These are phyloP conservation scores for Fusarium coicis DNA, from an alignment of 2,329 filamentous ascomycete species.

Conservation along the genomic window DNA sequence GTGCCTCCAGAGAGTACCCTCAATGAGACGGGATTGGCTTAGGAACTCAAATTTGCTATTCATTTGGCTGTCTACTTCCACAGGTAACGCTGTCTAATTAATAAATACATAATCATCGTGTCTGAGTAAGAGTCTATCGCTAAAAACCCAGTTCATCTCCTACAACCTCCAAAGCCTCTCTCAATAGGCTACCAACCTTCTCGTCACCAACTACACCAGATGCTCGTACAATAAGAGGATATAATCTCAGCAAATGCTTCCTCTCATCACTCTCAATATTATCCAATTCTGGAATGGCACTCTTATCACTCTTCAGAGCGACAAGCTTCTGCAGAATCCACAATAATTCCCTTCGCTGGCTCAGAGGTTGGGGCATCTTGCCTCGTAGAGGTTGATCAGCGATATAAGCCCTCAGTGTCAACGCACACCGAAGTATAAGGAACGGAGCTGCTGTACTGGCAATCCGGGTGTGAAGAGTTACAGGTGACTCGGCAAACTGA, in stretches of 20 bases:
- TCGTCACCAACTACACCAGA: constrained; percentile 68
- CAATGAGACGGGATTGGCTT: constrained; percentile 9
- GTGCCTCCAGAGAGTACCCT: constrained; percentile 16
- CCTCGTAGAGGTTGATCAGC: constrained; percentile 92
- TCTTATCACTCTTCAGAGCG: constrained; percentile 73
- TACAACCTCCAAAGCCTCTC: constrained; percentile 70
- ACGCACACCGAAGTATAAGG: constrained; percentile 81
- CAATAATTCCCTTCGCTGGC: constrained; percentile 81
- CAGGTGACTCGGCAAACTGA: constrained; percentile 31
- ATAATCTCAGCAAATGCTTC: constrained; percentile 83
- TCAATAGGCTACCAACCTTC: constrained; percentile 66
- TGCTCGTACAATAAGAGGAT: constrained; percentile 78
- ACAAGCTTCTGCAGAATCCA: constrained; percentile 76
- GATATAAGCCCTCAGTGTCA: constrained; percentile 85
- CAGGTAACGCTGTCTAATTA: not conserved
- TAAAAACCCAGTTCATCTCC: constrained; percentile 59
- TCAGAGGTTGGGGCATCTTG: constrained; percentile 86
- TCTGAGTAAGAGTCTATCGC: not conserved
- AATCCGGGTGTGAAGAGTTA: constrained; percentile 65
- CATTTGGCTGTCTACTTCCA: constrained; percentile 1
- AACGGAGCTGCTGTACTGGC: constrained; percentile 82
- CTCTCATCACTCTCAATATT: constrained; percentile 65
- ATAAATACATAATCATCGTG: not conserved
- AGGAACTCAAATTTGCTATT: not conserved
- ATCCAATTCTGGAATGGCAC: constrained; percentile 70